Conservation (phyloP, 1,284 basidiomycete species). For the Tremellales sp. region DNA sequence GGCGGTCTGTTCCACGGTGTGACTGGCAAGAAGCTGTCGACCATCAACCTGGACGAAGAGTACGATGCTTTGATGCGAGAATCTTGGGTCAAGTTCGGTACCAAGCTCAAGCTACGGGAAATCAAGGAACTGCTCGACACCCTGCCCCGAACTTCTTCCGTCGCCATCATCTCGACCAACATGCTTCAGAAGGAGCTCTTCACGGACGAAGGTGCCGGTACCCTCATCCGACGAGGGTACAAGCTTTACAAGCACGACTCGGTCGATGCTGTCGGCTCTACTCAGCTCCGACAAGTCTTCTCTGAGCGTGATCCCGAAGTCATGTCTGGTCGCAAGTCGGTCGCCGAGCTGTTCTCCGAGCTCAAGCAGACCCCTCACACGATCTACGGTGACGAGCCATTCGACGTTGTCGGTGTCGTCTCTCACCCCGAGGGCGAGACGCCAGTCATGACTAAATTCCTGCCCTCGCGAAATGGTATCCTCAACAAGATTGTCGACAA, state of each 20-base stretch:
- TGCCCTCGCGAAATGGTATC: slow-evolving; percentile 79
- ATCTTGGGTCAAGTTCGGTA: slow-evolving; percentile 99
- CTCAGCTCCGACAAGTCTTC: slow-evolving; percentile 86
- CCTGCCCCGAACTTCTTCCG: slow-evolving; percentile 94
- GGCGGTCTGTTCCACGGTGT: slow-evolving; percentile 97
- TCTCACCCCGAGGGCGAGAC: slow-evolving; percentile 84
- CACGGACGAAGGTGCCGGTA: slow-evolving; percentile 96
- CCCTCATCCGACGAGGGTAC: slow-evolving; percentile 94
- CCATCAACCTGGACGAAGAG: slow-evolving; percentile 99
- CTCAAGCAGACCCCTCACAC: slow-evolving; percentile 81
- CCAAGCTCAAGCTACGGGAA: slow-evolving; percentile 98
- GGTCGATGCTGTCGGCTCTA: slow-evolving; percentile 80
- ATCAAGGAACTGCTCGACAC: slow-evolving; percentile 99
- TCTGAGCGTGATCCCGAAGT: slow-evolving; percentile 94
- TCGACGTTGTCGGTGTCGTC: slow-evolving; percentile 92
- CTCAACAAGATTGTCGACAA: slow-evolving; percentile 96
- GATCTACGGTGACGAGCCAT: slow-evolving; percentile 95
- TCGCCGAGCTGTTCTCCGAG: slow-evolving; percentile 81
- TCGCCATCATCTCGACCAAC: slow-evolving; percentile 93
- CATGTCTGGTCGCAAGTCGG: slow-evolving; percentile 73
- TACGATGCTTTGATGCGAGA: slow-evolving; percentile 96
- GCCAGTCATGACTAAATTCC: slow-evolving; percentile 88
- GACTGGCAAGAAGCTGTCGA: slow-evolving; percentile 87
- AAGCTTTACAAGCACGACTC: slow-evolving; percentile 87
- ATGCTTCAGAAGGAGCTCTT: slow-evolving; percentile 97